Conservation (phyloP, 1,139 yeast species). For the Suhomyces atakaporum region DNA sequence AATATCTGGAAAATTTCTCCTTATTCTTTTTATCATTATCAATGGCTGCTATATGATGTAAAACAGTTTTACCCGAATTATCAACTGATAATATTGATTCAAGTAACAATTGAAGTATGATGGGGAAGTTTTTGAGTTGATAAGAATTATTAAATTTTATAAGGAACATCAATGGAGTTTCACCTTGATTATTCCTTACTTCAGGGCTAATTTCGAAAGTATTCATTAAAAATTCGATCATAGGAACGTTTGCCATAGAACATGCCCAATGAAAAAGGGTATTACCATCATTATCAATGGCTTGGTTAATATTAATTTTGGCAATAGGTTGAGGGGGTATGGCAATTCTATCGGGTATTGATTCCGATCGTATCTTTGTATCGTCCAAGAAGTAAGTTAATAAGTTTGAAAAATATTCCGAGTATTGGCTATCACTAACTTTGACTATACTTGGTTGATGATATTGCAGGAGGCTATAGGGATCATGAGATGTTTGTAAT, state of each 20-base stretch:
- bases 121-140: conserved; percentile 73
- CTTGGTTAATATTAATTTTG: conserved; percentile 67
- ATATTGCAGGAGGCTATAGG: conserved; percentile 24
- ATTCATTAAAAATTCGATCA: conserved; percentile 71
- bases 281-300: conserved; percentile 92
- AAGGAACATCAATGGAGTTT: conserved; percentile 85
- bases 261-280: conserved; percentile 97
- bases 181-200: conserved; percentile 65
- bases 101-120: conserved; percentile 67
- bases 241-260: conserved; percentile 75
- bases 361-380: conserved; percentile 18
- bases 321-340: conserved; percentile 47
- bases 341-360: conserved; percentile 36
- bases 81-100: conserved; percentile 79
- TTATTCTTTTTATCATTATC: conserved; percentile 46
- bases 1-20: conserved; percentile 76
- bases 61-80: conserved; percentile 65
- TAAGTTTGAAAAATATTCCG: conserved; percentile 40
- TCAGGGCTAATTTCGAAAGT: conserved; percentile 65
- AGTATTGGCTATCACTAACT: conserved; percentile 28
- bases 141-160: conserved; percentile 86
- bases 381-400: conserved; percentile 45
- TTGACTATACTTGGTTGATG: conserved; percentile 22
- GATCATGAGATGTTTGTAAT: conserved; percentile 17
- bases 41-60: conserved; percentile 75